Percentiles rank a stretch among this genome's conserved stretches.
phyloP scores from a whole-genome alignment of 495 filamentous ascomycete genomes.

The Letharia columbiana region DNA sequence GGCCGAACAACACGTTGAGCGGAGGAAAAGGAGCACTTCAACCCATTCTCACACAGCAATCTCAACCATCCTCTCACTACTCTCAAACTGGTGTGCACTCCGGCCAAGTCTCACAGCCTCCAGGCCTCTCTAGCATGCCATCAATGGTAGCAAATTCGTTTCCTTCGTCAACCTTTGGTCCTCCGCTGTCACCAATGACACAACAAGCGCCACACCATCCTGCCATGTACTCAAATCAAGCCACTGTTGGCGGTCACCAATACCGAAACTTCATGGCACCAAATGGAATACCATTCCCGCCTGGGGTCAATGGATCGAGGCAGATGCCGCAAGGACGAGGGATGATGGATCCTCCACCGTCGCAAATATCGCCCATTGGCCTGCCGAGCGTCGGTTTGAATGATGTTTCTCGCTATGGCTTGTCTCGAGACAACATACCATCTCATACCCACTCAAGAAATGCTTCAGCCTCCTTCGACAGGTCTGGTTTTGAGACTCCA shows the following conservation, averaged over 20 bases:
- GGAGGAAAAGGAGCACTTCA: conserved; percentile 25
- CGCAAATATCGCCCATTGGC: conserved; percentile 29
- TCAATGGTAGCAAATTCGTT: conserved; percentile 45
- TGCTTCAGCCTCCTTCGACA: conserved; percentile 50
- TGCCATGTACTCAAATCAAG: conserved; percentile 47
- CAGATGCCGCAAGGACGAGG: conserved; percentile 55
- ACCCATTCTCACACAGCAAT: conserved; percentile 38
- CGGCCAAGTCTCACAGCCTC: conserved; percentile 38
- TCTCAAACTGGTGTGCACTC: conserved; percentile 42
- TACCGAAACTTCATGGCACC: conserved; percentile 48
- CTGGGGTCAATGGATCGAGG: conserved; percentile 50
- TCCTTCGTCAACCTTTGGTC: conserved; percentile 23
- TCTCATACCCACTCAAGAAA: conserved; percentile 51
- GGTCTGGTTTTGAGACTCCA: conserved; percentile 39
- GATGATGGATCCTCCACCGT: conserved; percentile 42
- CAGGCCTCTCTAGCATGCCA: conserved; percentile 40
- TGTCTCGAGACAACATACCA: conserved; percentile 27
- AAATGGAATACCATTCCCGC: conserved; percentile 50
- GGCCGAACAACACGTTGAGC: conserved; percentile 35
- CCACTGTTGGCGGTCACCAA: conserved; percentile 34
- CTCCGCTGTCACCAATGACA: conserved; percentile 25
- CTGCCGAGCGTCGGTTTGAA: conserved; percentile 23
- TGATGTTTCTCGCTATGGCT: conserved; percentile 27
- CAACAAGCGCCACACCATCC: conserved; percentile 38
- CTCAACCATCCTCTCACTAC: conserved; percentile 34